Conservation (phyloP, 768 basidiomycete genomes). For the Lentinula sp. region DNA sequence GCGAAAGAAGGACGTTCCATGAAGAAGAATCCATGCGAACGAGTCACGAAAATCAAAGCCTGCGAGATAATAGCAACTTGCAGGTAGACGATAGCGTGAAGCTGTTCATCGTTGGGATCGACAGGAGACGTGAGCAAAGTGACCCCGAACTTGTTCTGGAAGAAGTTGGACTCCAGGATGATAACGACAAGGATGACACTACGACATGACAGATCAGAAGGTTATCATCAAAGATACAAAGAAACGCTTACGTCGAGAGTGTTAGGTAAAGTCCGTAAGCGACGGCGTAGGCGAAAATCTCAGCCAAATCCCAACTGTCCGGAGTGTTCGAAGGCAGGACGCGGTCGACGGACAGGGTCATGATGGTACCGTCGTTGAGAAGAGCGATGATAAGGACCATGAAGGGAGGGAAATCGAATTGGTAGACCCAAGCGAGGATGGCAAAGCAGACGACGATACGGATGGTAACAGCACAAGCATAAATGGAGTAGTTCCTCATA, state of each 20-base stretch:
- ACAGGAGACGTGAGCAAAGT: slow-evolving; percentile 34
- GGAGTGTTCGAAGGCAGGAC: slow-evolving; percentile 90
- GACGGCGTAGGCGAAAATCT: slow-evolving; percentile 94
- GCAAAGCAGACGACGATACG: slow-evolving; percentile 99
- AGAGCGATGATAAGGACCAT: slow-evolving; percentile 98
- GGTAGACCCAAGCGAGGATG: slow-evolving; percentile 91
- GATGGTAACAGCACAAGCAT: slow-evolving; percentile 92
- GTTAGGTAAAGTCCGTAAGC: slow-evolving; percentile 96
- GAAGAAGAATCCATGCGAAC: slow-evolving; percentile 94
- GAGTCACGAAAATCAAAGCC: slow-evolving; percentile 94
- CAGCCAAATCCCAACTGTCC: slow-evolving; percentile 92
- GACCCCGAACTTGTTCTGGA: slow-evolving; percentile 83
- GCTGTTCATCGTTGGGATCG: slow-evolving; percentile 57
- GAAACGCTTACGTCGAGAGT: slow-evolving; percentile 69
- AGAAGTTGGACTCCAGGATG: slow-evolving; percentile 85
- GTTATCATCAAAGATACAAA: background rate
- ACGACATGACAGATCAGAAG: slow-evolving; percentile 3
- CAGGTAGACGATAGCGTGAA: slow-evolving; percentile 90
- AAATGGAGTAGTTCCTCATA: slow-evolving; percentile 99
- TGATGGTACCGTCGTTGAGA: slow-evolving; percentile 97
- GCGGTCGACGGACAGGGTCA: slow-evolving; percentile 95
- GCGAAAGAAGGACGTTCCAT: slow-evolving; percentile 92
- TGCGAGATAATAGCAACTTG: slow-evolving; percentile 99
- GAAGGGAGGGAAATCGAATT: slow-evolving; percentile 99
- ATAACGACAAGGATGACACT: slow-evolving; percentile 76